Evolutionary conservation across 2,329 filamentous ascomycete genomes (phyloP).

Genomic region (Epichloe baconii): DNA sequence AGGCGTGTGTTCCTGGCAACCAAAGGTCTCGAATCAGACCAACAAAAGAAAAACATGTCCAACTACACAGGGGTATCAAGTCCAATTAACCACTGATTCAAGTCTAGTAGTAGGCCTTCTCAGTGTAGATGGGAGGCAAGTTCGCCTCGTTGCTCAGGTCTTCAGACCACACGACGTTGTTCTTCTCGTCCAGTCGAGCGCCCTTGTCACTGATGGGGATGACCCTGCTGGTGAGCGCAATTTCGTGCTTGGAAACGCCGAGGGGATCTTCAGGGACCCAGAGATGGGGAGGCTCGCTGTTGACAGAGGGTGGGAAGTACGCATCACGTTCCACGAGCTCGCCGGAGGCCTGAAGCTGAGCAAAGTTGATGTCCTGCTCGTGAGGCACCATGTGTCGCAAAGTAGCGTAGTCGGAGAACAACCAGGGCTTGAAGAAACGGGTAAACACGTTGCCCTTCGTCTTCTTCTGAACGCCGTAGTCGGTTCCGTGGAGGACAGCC

Average conservation of each 20-base stretch:
- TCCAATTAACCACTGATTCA: too few species aligned
- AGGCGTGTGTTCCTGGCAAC: not conserved
- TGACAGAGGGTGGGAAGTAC: slow-evolving; percentile 60
- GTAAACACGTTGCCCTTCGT: slow-evolving; percentile 40
- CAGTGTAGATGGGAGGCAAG: slow-evolving; percentile 30
- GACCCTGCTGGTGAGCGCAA: slow-evolving; percentile 50
- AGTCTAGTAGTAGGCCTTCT: slow-evolving; percentile 31
- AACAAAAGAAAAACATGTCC: not conserved
- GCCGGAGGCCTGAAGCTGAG: slow-evolving; percentile 42
- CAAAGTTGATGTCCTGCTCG: slow-evolving; percentile 29
- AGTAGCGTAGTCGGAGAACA: slow-evolving; percentile 57
- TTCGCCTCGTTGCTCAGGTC: slow-evolving; percentile 17
- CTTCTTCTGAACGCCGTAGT: slow-evolving; percentile 25
- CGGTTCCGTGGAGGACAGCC: slow-evolving; percentile 9
- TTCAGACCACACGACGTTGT: slow-evolving; percentile 28
- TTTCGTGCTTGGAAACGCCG: slow-evolving; percentile 59
- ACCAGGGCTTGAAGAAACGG: slow-evolving; percentile 63
- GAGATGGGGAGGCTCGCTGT: slow-evolving; percentile 45
- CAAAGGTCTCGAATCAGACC: not conserved
- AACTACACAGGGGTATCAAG: not conserved
- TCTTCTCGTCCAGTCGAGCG: slow-evolving; percentile 55
- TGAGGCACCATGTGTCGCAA: slow-evolving; percentile 59
- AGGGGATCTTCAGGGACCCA: slow-evolving; percentile 65
- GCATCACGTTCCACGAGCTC: slow-evolving; percentile 49
- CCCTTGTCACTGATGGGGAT: slow-evolving; percentile 63